Evolutionary conservation across 2,329 filamentous ascomycete genomes (phyloP), one percentile per base, ranked within the genome.

Genomic region (Colletotrichum camelliae): DNA sequence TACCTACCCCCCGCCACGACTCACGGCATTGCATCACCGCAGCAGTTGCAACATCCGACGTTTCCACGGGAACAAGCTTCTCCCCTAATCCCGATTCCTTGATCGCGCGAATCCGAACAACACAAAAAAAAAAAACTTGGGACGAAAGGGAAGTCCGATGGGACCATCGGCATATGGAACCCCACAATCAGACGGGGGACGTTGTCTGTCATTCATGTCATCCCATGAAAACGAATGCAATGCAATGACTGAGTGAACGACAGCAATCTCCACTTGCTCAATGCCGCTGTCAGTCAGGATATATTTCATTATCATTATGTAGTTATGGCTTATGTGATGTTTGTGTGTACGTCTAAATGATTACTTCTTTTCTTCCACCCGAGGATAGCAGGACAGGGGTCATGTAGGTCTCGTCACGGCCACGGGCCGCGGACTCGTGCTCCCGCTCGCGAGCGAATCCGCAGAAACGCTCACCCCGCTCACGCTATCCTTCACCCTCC

Each of bases 301-400:
- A n/a, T n/a, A 31, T 31, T 52, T 55, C 24, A 72, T 68, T 72
- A 68, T 61, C 70, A 67, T 72, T 68, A 60, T 31, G 58, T 15
- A 35, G 58, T 61, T 60, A 39, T 64, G 15, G 12, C 21, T 39
- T 29, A 39, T n/a, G 39, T n/a, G 39, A n/a, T 48, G 18, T n/a
- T 0, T 48, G 39, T 48, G 39, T n/a, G 39, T 48, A 48, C 60
- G 60, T 39, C 31, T 64, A 39, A 37, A 2, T 18, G 31, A n/a
- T 64, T 64, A 64, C 18, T 39, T 39, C 39, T 27, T 24, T 8
- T 27, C 24, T 27, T 27, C 24, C 24, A 27, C 24, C 24, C 24
- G 24, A 27, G 24, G 24, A 27, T 1, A 27, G 24, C 24, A 27
- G 24, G 24, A 27, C 5, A n/a, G 57, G 29, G 52, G 64, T 68